Base-by-base conservation (phyloP, 208 protist genomes). In the Pavlovales sp. region DNA sequence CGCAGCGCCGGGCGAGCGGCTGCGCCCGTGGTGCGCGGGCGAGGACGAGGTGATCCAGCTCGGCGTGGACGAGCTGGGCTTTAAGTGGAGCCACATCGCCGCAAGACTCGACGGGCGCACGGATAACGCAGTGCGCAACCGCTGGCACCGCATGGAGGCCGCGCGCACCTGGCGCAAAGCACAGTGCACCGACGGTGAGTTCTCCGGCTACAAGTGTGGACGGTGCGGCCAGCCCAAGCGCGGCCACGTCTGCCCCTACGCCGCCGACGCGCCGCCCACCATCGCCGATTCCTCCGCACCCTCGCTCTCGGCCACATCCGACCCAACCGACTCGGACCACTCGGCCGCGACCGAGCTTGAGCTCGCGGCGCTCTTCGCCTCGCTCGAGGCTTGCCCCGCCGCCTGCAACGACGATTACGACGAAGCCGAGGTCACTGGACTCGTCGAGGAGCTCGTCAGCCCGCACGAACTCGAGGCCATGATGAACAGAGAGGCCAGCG, bases 101-200 rank as follows among this genome's bases (percentile, higher is more conserved):
- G 57, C 37, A 57, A 44, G 28, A 26, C 57, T 86, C 10, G 41
- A 44, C 22, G 83, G 83, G 28, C 11, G 83, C 0, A 87, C 83
- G 36, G 83, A 87, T 40, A 67, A 87, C 67, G 82, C 82, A 4
- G 82, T 86, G 37, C 82, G 82, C 7, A 86, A 86, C 57, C 82
- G 82, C 0, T 86, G 82, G 82, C 66, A 86, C 39, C 82, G 44
- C 11, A 44, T 86, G 18, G 66, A 86, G 57, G 82, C 57, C 1
- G 57, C 57, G 57, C 57, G 57, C 57, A 71, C 20, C 22, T 71
- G 57, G 57, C 57, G 57, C 57, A 32, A 8, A 10, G 57, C 18
- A 71, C 14, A 28, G n/a, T n/a, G 57, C 57, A 28, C 57, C 57
- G 57, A 32, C 18, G 57, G n/a, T n/a, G n/a, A 10, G 14, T 2